Percentiles rank a stretch among this genome's conserved stretches.
These are phyloP conservation scores for Daedaleopsis sinensis DNA, from an alignment of 768 basidiomycete genomes.

Conservation along the genomic window DNA sequence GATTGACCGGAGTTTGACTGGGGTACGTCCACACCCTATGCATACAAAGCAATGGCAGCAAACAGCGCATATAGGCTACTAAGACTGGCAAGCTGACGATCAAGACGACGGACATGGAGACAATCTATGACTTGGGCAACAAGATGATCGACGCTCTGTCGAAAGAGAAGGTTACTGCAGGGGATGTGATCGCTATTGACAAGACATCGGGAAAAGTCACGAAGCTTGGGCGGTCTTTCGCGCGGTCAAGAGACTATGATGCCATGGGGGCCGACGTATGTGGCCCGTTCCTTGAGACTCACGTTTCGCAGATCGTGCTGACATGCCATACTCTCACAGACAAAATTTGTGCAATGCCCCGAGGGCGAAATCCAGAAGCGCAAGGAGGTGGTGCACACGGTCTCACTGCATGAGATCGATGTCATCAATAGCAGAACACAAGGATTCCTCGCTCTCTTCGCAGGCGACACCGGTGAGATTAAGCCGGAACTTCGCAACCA, in stretches of 20 bases:
- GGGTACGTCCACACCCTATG: conserved; percentile 53
- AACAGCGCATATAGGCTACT: conserved; percentile 68
- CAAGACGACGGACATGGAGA: conserved; percentile 99
- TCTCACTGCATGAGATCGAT: conserved; percentile 97
- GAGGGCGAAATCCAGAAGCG: conserved; percentile 98
- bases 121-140: conserved; percentile 95
- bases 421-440: conserved; percentile 99
- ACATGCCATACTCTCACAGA: conserved; percentile 50
- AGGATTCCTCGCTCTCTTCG: conserved; percentile 94
- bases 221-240: conserved; percentile 95
- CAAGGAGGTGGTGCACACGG: conserved; percentile 96
- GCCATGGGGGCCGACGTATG: conserved; percentile 97
- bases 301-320: background rate
- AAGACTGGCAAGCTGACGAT: conserved; percentile 98
- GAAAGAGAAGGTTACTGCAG: conserved; percentile 94
- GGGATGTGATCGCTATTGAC: conserved; percentile 96
- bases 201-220: conserved; percentile 96
- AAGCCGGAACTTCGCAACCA: conserved; percentile 96
- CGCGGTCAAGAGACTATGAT: conserved; percentile 97
- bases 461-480: conserved; percentile 98
- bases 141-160: conserved; percentile 99
- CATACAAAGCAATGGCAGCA: background rate
- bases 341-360: conserved; percentile 97
- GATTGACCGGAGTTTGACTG: conserved; percentile 95
- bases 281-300: background rate